A percentile compares a stretch with the other conserved stretches of the same genome.
phyloP scores from a whole-genome alignment of 306 rosid genomes.

The Dryas drummondii region DNA sequence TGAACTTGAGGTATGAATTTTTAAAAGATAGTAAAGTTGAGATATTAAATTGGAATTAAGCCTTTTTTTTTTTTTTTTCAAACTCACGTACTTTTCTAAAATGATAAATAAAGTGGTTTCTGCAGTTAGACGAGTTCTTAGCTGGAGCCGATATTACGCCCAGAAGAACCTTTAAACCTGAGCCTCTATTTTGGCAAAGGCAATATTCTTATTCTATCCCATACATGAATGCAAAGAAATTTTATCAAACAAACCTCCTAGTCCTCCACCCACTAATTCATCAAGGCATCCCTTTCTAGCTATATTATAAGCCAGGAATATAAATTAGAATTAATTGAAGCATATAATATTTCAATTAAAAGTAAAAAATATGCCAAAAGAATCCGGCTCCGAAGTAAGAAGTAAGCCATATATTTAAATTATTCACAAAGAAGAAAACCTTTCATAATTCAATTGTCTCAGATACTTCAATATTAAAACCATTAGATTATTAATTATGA shows the following conservation, averaged over 20 bases:
- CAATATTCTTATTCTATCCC: constrained; percentile 14
- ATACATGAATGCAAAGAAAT: background rate
- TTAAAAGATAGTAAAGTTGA: too few species aligned
- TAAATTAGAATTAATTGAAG: background rate
- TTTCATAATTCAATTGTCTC: background rate
- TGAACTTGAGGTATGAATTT: too few species aligned
- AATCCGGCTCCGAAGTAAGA: background rate
- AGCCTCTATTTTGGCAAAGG: constrained; percentile 17
- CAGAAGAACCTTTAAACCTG: background rate
- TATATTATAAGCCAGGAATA: background rate
- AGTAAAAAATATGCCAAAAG: background rate
- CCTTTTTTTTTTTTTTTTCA: too few species aligned
- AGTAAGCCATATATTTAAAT: constrained; percentile 9
- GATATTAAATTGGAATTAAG: too few species aligned
- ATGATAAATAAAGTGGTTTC: too few species aligned
- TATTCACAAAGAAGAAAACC: constrained; percentile 1
- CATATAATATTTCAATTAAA: background rate
- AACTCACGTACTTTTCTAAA: too few species aligned
- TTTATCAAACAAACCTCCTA: background rate
- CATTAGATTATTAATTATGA: background rate
- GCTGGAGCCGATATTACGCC: too few species aligned
- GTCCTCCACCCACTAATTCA: background rate
- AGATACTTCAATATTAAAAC: background rate
- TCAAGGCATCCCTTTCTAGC: background rate
- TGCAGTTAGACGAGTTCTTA: too few species aligned